These are phyloP conservation scores for Scedosporium boydii DNA, from an alignment of 2,329 filamentous ascomycete genomes.

Conservation along the genomic window DNA sequence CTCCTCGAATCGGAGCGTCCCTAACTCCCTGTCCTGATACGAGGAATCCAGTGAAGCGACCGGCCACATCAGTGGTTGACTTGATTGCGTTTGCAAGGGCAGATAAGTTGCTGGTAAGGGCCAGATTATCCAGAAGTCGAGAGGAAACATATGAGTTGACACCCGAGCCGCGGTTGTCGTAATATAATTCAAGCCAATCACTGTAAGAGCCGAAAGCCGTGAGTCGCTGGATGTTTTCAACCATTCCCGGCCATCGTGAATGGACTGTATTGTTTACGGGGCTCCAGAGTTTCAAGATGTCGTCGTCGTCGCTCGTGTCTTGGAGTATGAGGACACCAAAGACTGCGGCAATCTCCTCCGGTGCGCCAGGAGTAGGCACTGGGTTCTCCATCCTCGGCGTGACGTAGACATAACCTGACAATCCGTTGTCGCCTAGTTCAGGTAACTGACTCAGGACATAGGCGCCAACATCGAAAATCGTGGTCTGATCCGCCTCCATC, in stretches of 20 bases:
- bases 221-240: neutral
- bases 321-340: neutral
- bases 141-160: conserved; percentile 2
- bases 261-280: neutral
- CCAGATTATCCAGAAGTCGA: neutral
- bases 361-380: neutral
- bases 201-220: conserved; percentile 8
- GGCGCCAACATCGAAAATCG: too few relatives aligned
- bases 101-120: neutral
- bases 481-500: neutral
- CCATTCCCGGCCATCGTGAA: neutral
- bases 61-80: neutral
- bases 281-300: neutral
- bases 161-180: conserved; percentile 12
- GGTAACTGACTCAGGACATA: too few relatives aligned
- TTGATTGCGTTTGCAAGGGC: neutral
- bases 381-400: neutral
- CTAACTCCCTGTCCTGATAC: conserved; percentile 14
- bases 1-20: conserved; percentile 12
- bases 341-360: conserved; percentile 28
- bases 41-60: neutral
- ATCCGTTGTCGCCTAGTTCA: too few relatives aligned
- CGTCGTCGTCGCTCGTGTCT: neutral
- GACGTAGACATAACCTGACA: too few relatives aligned
- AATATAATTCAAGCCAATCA: conserved; percentile 15